phyloP scores from a whole-genome alignment of 148 eudicot species.

The Simmondsia chinensis region DNA sequence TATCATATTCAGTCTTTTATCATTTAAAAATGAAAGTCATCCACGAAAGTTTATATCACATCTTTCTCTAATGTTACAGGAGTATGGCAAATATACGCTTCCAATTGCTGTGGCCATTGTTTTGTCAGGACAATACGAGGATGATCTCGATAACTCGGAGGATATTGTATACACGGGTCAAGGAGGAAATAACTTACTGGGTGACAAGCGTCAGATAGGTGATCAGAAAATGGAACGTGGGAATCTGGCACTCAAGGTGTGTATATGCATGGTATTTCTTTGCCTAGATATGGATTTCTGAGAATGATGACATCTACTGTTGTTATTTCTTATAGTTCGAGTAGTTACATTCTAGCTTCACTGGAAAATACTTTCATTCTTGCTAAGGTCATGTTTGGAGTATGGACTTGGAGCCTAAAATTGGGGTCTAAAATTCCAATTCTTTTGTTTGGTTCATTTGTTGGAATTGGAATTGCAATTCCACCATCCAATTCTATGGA shows the following conservation, averaged over 20 bases:
- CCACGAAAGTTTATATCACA: not conserved
- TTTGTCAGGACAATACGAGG: constrained; percentile 40
- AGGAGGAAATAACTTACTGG: constrained; percentile 36
- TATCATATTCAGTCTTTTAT: not conserved
- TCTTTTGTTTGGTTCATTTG: no score
- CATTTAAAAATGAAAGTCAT: not conserved
- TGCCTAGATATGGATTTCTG: no score
- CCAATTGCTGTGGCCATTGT: constrained; percentile 41
- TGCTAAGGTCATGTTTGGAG: no score
- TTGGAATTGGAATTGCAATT: no score
- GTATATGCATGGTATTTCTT: not conserved
- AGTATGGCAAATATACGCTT: constrained; percentile 15
- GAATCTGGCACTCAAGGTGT: constrained; percentile 34
- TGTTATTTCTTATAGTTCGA: no score
- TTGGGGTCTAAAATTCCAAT: no score
- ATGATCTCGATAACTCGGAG: constrained; percentile 36
- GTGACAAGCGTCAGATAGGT: constrained; percentile 24
- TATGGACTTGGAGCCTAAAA: no score
- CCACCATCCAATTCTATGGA: no score
- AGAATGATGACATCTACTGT: no score
- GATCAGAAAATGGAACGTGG: constrained; percentile 34
- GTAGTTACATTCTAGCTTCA: no score
- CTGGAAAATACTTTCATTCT: no score
- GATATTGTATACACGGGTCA: constrained; percentile 41
- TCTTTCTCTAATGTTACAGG: constrained; percentile 14